Conservation (phyloP, 2,329 filamentous ascomycete genomes). For the Monosporascus sp. region DNA sequence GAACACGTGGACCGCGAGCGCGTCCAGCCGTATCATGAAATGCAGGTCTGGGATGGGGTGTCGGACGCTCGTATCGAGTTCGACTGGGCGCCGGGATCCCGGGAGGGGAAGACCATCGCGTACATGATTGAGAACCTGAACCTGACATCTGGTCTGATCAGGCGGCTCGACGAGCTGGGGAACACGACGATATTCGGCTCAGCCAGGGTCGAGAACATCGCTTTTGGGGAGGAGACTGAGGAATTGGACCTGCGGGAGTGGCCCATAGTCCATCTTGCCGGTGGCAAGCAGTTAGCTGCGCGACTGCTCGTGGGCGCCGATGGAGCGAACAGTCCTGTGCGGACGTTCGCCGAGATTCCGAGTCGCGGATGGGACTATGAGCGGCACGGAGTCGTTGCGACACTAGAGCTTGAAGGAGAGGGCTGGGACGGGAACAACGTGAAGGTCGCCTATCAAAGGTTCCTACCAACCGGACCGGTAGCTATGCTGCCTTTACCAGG, state of each 20-base stretch:
- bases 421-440: constrained; percentile 47
- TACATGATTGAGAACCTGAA: constrained; percentile 98
- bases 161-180: constrained; percentile 64
- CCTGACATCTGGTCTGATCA: constrained; percentile 71
- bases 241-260: constrained; percentile 76
- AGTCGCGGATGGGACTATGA: constrained; percentile 91
- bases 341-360: constrained; percentile 80
- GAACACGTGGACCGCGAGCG: constrained; percentile 64
- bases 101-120: constrained; percentile 63
- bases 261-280: constrained; percentile 74
- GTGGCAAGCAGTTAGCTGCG: constrained; percentile 65
- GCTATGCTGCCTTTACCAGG: constrained; percentile 87
- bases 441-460: constrained; percentile 89
- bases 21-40: constrained; percentile 84
- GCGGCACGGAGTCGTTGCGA: constrained; percentile 86
- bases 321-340: constrained; percentile 89
- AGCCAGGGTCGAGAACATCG: constrained; percentile 74
- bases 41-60: constrained; percentile 98
- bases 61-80: constrained; percentile 85
- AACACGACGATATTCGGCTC: constrained; percentile 68
- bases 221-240: constrained; percentile 63
- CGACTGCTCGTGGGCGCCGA: constrained; percentile 88
- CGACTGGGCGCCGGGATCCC: constrained; percentile 56
- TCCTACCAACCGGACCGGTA: constrained; percentile 86
- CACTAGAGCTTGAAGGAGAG: constrained; percentile 64